Percentiles rank a stretch among this genome's conserved stretches.
These are phyloP conservation scores for Yamadazyma dendronema DNA, from an alignment of 1,139 yeast species.

Conservation along the genomic window DNA sequence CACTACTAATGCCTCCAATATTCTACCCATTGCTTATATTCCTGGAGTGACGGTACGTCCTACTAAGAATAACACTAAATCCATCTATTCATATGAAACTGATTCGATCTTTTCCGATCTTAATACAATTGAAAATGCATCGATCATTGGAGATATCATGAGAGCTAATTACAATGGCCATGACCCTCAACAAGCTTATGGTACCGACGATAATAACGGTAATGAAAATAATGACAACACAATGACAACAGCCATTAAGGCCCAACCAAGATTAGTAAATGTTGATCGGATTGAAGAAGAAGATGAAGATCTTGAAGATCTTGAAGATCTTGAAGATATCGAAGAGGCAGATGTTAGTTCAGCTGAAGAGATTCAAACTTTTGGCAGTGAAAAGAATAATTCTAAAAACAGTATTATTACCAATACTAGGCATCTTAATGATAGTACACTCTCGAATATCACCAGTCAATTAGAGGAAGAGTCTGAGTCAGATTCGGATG, in stretches of 20 bases:
- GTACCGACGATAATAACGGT: no score
- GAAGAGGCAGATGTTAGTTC: constrained; percentile 8
- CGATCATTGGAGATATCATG: constrained; percentile 51
- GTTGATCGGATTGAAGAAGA: constrained; percentile 53
- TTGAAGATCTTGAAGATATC: constrained; percentile 19
- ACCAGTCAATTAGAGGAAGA: constrained; percentile 4
- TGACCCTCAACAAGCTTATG: constrained; percentile 3
- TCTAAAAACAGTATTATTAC: constrained; percentile 11
- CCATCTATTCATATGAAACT: constrained; percentile 48
- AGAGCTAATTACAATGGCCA: constrained; percentile 23
- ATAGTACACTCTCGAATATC: constrained; percentile 15
- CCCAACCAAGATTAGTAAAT: constrained; percentile 63
- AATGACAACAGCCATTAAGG: constrained; percentile 69
- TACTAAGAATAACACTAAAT: constrained; percentile 44
- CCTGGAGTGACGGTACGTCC: constrained; percentile 86
- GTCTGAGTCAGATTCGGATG: constrained; percentile 36
- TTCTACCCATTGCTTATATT: constrained; percentile 89
- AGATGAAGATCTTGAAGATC: constrained; percentile 42
- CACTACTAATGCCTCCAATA: constrained; percentile 76
- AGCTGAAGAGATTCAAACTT: not conserved
- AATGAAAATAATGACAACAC: constrained; percentile 9
- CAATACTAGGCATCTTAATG: constrained; percentile 14
- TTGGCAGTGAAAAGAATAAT: constrained; percentile 3
- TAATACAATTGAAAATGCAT: constrained; percentile 52
- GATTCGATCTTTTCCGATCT: constrained; percentile 54